phyloP scores from a whole-genome alignment of 495 filamentous ascomycete species.

The Podospora comata region DNA sequence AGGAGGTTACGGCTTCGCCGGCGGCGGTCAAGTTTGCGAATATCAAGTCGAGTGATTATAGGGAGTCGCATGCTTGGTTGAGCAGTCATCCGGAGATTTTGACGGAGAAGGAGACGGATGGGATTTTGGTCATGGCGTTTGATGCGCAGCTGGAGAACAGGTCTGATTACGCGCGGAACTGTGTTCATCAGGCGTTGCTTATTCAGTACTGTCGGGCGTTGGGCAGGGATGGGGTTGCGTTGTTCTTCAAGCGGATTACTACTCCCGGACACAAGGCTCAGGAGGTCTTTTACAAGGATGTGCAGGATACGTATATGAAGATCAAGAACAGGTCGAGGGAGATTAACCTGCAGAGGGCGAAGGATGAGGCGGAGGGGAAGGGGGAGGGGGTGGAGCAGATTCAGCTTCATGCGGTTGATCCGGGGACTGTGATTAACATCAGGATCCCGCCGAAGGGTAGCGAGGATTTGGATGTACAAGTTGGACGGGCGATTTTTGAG shows the following conservation, averaged over 20 bases:
- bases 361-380: constrained; percentile 58
- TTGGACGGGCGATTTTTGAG: constrained; percentile 75
- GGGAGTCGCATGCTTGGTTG: constrained; percentile 70
- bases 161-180: constrained; percentile 75
- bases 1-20: constrained; percentile 67
- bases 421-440: constrained; percentile 90
- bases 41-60: constrained; percentile 75
- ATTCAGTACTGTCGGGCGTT: constrained; percentile 92
- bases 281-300: constrained; percentile 88
- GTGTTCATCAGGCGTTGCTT: constrained; percentile 88
- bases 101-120: constrained; percentile 85
- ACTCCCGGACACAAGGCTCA: constrained; percentile 88
- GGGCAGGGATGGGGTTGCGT: constrained; percentile 77
- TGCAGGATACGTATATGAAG: constrained; percentile 75
- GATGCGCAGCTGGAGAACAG: constrained; percentile 73
- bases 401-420: constrained; percentile 93
- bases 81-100: constrained; percentile 70
- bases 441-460: constrained; percentile 64
- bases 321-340: constrained; percentile 79
- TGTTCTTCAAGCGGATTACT: constrained; percentile 98
- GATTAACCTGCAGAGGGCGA: constrained; percentile 63
- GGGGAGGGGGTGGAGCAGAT: constrained; percentile 85
- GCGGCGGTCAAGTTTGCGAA: constrained; percentile 75
- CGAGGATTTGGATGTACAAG: constrained; percentile 61
- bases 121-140: constrained; percentile 85